These are phyloP conservation scores for Mortierella sp. DNA, from an alignment of 371 early-diverging fungal species.

Conservation along the genomic window DNA sequence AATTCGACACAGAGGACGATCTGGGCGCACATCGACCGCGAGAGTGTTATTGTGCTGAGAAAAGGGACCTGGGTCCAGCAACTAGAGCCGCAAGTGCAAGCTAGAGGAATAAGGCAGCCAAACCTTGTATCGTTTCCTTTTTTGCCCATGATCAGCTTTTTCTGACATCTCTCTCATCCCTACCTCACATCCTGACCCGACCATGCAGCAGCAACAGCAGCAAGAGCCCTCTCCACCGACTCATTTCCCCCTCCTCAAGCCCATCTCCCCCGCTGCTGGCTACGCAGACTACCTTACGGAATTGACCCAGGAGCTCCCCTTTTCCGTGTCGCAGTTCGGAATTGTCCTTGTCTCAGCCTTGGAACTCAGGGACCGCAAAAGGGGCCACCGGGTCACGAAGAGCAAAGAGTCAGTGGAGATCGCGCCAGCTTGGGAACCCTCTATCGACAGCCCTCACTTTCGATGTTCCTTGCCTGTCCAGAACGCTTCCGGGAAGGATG, in stretches of 20 bases:
- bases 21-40: not conserved
- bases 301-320: slow-evolving; percentile 23
- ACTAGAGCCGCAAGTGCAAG: too few relatives aligned
- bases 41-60: not conserved
- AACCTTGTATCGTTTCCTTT: not conserved
- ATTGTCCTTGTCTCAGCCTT: slow-evolving; percentile 30
- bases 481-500: not conserved
- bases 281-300: slow-evolving; percentile 29
- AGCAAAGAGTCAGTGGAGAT: not conserved
- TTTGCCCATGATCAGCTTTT: not conserved
- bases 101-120: not conserved
- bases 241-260: not conserved
- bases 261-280: slow-evolving; percentile 8
- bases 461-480: slow-evolving; percentile 16
- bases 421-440: not conserved
- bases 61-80: not conserved
- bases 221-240: not conserved
- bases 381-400: not conserved
- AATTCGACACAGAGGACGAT: not conserved
- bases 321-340: slow-evolving; percentile 32
- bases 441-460: slow-evolving; percentile 20
- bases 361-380: slow-evolving; percentile 8
- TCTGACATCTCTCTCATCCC: not conserved
- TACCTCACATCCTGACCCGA: not conserved
- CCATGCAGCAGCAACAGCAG: not conserved